These are phyloP conservation scores for Wickerhamomyces queroliae DNA, from an alignment of 805 yeast species.

Conservation along the genomic window DNA sequence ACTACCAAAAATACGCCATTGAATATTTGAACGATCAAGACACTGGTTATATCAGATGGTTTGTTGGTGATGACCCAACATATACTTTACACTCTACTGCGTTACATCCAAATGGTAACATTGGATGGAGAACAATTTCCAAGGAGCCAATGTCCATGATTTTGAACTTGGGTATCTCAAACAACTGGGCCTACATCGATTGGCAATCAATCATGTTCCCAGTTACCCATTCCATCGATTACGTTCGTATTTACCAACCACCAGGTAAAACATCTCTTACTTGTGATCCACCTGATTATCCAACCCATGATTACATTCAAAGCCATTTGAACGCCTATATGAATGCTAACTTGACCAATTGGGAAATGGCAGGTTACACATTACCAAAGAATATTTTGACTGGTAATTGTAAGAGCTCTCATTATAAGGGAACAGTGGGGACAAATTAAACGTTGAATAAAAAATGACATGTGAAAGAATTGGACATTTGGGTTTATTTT, in stretches of 20 bases:
- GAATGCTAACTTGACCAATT: conserved; percentile 63
- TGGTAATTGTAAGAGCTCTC: conserved; percentile 39
- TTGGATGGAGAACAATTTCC: conserved; percentile 75
- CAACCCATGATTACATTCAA: conserved; percentile 80
- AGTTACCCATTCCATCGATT: conserved; percentile 67
- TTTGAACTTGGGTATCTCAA: conserved; percentile 85
- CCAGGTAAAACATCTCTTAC: conserved; percentile 50
- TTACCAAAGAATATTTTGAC: conserved; percentile 59
- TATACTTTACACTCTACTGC: conserved; percentile 69
- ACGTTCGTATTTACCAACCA: conserved; percentile 89
- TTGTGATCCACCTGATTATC: conserved; percentile 84
- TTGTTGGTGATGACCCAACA: conserved; percentile 75
- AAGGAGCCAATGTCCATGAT: conserved; percentile 92
- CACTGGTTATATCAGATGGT: conserved; percentile 79
- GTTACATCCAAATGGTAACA: conserved; percentile 85
- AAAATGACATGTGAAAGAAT: too few species aligned
- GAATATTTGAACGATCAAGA: conserved; percentile 72
- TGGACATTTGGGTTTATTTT: too few species aligned
- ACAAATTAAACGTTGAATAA: too few species aligned
- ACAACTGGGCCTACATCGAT: conserved; percentile 90
- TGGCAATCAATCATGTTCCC: conserved; percentile 85
- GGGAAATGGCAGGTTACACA: conserved; percentile 71
- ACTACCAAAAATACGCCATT: conserved; percentile 69
- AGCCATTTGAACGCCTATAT: conserved; percentile 63
- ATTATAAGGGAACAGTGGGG: conserved; percentile 7